Conservation (phyloP, 2,329 filamentous ascomycete species). For the Talaromyces sp. region DNA sequence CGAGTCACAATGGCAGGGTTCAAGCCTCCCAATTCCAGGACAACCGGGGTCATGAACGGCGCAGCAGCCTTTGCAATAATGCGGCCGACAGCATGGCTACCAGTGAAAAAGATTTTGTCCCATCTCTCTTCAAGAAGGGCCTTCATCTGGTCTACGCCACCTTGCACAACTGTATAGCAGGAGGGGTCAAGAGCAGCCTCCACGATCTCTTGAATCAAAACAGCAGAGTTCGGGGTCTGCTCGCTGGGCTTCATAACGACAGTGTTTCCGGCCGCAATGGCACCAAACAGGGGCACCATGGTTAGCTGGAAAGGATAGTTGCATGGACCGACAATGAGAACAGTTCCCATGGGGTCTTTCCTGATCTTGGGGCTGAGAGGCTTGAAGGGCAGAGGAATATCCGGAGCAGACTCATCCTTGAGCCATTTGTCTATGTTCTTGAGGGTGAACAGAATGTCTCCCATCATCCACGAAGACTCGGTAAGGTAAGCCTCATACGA, state of each 20-base stretch:
- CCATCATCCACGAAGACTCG: constrained; percentile 73
- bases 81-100: constrained; percentile 69
- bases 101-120: constrained; percentile 98
- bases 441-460: constrained; percentile 73
- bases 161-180: constrained; percentile 74
- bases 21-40: constrained; percentile 81
- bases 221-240: constrained; percentile 67
- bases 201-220: constrained; percentile 73
- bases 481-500: constrained; percentile 66
- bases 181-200: constrained; percentile 69
- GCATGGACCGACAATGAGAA: constrained; percentile 85
- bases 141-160: constrained; percentile 72
- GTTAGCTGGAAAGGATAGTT: constrained; percentile 88
- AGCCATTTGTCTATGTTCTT: constrained; percentile 76
- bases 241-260: constrained; percentile 89
- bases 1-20: constrained; percentile 92
- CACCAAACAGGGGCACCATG: constrained; percentile 74
- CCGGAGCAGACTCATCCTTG: constrained; percentile 70
- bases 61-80: constrained; percentile 89
- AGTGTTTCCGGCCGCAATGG: constrained; percentile 88
- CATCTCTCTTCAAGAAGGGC: constrained; percentile 81
- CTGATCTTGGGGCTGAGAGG: constrained; percentile 68
- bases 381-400: constrained; percentile 64
- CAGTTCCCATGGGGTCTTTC: constrained; percentile 80
- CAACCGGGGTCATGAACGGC: constrained; percentile 77